These are phyloP conservation scores for Talaromyces stipitatus DNA, from an alignment of 495 filamentous ascomycete genomes.

Conservation along the genomic window DNA sequence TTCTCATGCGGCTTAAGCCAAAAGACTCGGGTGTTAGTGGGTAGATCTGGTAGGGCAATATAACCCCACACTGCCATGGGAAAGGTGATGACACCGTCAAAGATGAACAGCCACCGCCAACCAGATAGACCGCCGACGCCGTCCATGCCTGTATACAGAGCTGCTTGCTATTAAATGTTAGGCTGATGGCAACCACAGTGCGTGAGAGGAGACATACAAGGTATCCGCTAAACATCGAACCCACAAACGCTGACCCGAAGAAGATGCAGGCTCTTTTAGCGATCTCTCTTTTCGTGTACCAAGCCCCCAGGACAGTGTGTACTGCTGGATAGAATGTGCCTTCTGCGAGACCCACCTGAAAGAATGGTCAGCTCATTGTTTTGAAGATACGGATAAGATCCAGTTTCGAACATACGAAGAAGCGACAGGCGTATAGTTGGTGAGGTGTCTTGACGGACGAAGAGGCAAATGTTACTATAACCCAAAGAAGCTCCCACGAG, in stretches of 20 bases:
- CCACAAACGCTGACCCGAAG: constrained; percentile 1
- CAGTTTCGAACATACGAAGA: not conserved
- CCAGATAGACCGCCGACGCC: constrained; percentile 44
- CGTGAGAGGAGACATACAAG: not conserved
- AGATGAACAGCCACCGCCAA: constrained; percentile 65
- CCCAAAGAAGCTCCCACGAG: constrained; percentile 2
- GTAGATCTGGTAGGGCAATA: constrained; percentile 67
- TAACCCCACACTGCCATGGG: constrained; percentile 30
- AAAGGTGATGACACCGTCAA: constrained; percentile 39
- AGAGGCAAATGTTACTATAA: not conserved
- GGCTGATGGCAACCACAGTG: not conserved
- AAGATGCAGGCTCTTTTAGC: constrained; percentile 2
- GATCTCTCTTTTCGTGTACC: constrained; percentile 16
- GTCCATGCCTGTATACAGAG: constrained; percentile 23
- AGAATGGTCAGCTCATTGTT: not conserved
- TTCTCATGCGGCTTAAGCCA: not conserved
- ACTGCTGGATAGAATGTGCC: constrained; percentile 3
- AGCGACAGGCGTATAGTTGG: not conserved
- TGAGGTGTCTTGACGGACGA: not conserved
- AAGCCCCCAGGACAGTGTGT: constrained; percentile 6
- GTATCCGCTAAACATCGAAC: constrained; percentile 3
- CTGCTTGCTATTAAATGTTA: not conserved
- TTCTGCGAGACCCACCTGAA: not conserved
- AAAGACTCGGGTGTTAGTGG: constrained; percentile 61
- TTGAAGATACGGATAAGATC: no score